phyloP scores from a whole-genome alignment of 164 flowering plant genomes.

The Aristolochia contorta region DNA sequence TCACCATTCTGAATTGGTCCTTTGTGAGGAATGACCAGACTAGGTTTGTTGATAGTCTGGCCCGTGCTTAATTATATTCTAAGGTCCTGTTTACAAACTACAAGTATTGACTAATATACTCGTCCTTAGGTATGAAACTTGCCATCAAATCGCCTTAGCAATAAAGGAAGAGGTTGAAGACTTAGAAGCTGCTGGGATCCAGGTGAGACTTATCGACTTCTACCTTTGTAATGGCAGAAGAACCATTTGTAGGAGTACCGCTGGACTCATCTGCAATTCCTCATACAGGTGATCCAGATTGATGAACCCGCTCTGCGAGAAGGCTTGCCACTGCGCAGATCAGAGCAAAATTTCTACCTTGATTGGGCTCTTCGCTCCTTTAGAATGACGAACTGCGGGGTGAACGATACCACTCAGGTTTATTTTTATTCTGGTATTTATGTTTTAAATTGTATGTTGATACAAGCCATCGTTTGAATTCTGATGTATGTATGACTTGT shows the following conservation, averaged over 20 bases:
- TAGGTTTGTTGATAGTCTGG: conserved; percentile 18
- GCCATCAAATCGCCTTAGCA: conserved; percentile 45
- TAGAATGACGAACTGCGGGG: conserved; percentile 51
- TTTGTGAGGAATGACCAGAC: conserved; percentile 69
- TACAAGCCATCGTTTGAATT: too few relatives aligned
- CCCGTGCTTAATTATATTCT: too few relatives aligned
- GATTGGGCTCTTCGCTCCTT: conserved; percentile 63
- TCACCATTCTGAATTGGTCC: conserved; percentile 75
- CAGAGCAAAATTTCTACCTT: conserved; percentile 48
- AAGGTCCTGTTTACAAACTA: too few relatives aligned
- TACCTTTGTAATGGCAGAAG: neutral
- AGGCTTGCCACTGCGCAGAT: conserved; percentile 47
- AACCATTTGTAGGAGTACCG: too few relatives aligned
- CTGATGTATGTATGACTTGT: too few relatives aligned
- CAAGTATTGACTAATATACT: neutral
- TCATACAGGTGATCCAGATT: conserved; percentile 39
- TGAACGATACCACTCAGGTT: conserved; percentile 53
- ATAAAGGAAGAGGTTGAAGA: conserved; percentile 45
- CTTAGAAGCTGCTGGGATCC: conserved; percentile 41
- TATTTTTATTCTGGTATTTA: too few relatives aligned
- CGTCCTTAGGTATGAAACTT: conserved; percentile 31
- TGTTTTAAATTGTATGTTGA: too few relatives aligned
- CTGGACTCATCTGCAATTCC: too few relatives aligned
- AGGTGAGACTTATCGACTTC: neutral
- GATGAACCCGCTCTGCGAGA: conserved; percentile 62